Conservation (phyloP, 2,329 filamentous ascomycete species). For the Clonostachys sp. region DNA sequence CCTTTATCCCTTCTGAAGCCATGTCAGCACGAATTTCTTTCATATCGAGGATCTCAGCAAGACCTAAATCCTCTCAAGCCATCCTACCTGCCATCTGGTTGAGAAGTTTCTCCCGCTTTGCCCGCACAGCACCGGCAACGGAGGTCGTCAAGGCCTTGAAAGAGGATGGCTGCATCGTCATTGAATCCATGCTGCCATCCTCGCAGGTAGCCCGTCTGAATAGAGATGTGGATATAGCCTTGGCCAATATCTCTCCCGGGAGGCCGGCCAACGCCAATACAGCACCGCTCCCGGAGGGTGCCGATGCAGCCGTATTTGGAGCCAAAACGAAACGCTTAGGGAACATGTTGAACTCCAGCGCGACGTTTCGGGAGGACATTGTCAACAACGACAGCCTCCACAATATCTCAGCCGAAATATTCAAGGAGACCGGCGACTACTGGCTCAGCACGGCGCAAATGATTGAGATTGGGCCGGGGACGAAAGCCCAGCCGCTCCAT, state of each 20-base stretch:
- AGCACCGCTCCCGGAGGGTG: neutral
- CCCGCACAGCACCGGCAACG: neutral
- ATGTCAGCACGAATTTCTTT: no score
- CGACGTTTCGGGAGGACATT: neutral
- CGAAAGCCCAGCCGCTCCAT: constrained; percentile 15
- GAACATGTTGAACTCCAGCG: neutral
- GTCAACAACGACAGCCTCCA: neutral
- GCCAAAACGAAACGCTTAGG: neutral
- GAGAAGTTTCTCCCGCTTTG: neutral
- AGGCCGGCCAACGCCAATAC: neutral
- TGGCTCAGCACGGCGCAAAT: constrained; percentile 16
- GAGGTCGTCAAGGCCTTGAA: neutral
- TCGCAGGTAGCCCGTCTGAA: constrained; percentile 4
- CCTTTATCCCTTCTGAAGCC: no score
- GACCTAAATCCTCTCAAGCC: no score
- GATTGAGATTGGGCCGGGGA: constrained; percentile 14
- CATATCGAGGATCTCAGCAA: no score
- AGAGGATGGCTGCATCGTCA: constrained; percentile 8
- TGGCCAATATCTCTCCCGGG: neutral
- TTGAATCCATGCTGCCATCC: constrained; percentile 2
- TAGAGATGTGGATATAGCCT: constrained; percentile 2
- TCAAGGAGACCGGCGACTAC: constrained; percentile 15
- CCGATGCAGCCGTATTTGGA: neutral
- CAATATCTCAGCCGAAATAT: constrained; percentile 4
- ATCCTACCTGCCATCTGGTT: no score